Evolutionary conservation across 148 eudicot genomes (phyloP).

Genomic region (Fagopyrum tataricum): DNA sequence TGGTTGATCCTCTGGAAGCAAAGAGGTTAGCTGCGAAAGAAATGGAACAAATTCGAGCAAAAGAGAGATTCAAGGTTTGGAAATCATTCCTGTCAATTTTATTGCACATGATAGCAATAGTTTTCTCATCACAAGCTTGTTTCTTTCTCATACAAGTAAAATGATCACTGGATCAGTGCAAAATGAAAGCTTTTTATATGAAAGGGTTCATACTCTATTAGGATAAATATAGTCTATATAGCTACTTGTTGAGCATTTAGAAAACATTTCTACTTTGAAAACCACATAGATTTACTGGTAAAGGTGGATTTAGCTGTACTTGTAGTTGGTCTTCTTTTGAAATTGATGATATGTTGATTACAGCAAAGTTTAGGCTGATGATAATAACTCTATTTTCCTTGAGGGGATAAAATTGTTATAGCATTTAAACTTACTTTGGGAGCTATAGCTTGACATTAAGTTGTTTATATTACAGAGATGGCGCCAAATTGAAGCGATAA

Average conservation of each 20-base stretch:
- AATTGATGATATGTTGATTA: neutral
- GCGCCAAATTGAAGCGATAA: conserved; percentile 79
- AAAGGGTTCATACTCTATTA: neutral
- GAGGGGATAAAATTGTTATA: neutral
- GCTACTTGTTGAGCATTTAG: neutral
- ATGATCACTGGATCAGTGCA: neutral
- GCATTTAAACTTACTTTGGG: neutral
- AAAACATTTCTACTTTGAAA: neutral
- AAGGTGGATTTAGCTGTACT: neutral
- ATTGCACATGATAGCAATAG: neutral
- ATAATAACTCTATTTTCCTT: neutral
- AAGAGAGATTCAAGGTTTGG: conserved; percentile 59
- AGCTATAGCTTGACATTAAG: conserved; percentile 4
- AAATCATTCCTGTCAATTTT: neutral
- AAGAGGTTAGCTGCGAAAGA: conserved; percentile 84
- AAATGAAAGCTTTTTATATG: neutral
- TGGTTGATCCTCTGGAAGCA: conserved; percentile 97
- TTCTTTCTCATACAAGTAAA: neutral
- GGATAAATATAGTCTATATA: neutral
- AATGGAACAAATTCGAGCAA: conserved; percentile 63
- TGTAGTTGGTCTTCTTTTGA: neutral
- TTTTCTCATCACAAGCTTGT: neutral
- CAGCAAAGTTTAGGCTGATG: neutral
- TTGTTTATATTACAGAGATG: conserved; percentile 34
- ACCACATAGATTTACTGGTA: neutral